These are phyloP conservation scores for Aureobasidium sp. DNA, from an alignment of 2,329 filamentous ascomycete genomes.

Conservation along the genomic window DNA sequence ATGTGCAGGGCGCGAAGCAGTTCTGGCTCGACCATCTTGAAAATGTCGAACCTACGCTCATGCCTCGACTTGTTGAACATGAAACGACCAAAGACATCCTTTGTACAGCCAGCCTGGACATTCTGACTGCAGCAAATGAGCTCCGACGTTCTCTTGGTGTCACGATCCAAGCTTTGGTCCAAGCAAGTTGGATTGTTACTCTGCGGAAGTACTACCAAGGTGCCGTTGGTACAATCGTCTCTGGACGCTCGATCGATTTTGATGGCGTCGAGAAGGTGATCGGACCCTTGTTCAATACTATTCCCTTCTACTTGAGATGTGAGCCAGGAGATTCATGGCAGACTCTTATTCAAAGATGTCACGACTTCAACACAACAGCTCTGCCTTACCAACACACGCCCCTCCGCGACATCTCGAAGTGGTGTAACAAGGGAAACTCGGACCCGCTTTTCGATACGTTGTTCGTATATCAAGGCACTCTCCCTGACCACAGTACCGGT, in stretches of 20 bases:
- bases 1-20: conserved; percentile 38
- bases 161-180: conserved; percentile 70
- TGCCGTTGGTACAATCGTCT: conserved; percentile 66
- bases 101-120: conserved; percentile 30
- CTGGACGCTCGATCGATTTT: conserved; percentile 67
- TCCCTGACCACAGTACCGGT: background rate
- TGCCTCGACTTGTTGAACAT: conserved; percentile 26
- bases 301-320: conserved; percentile 59
- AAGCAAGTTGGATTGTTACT: conserved; percentile 64
- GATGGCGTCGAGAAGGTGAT: conserved; percentile 59
- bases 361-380: conserved; percentile 61
- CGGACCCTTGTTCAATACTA: conserved; percentile 84
- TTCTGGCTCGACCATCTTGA: conserved; percentile 64
- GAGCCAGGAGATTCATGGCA: conserved; percentile 48
- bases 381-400: conserved; percentile 73
- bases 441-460: conserved; percentile 67
- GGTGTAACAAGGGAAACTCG: conserved; percentile 53
- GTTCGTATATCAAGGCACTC: conserved; percentile 66
- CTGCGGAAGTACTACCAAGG: conserved; percentile 39
- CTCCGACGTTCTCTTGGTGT: conserved; percentile 57
- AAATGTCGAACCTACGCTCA: conserved; percentile 25
- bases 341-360: conserved; percentile 56
- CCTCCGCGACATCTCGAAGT: conserved; percentile 73
- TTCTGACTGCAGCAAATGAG: conserved; percentile 41
- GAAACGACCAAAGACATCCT: conserved; percentile 19